phyloP scores from a whole-genome alignment of 768 basidiomycete genomes.

The Cystobasidium onofrii region DNA sequence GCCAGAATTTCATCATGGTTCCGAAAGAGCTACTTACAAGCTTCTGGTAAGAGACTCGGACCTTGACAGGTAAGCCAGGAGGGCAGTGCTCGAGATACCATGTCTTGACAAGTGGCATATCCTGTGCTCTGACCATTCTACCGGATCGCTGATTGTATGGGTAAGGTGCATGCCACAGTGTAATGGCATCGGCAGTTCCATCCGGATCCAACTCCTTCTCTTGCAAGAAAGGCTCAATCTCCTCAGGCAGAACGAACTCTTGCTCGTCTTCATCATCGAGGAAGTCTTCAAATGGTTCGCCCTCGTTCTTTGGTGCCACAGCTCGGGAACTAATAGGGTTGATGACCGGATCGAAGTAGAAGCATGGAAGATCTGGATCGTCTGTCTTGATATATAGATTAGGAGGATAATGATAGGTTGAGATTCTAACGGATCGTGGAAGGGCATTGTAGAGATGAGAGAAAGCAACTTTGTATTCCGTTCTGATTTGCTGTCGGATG shows the following conservation, averaged over 20 bases:
- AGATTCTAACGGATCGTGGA: constrained; percentile 85
- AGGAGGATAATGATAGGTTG: constrained; percentile 85
- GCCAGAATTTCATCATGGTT: no score
- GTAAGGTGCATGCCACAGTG: constrained; percentile 96
- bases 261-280: constrained; percentile 86
- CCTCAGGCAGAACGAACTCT: constrained; percentile 77
- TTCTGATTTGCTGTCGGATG: constrained; percentile 95
- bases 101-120: constrained; percentile 89
- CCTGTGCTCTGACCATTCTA: constrained; percentile 85
- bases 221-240: constrained; percentile 68
- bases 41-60: constrained; percentile 98
- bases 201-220: constrained; percentile 66
- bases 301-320: constrained; percentile 63
- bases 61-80: constrained; percentile 89
- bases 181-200: constrained; percentile 89
- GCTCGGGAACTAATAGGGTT: constrained; percentile 93
- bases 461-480: constrained; percentile 98
- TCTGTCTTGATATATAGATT: constrained; percentile 99
- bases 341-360: constrained; percentile 97
- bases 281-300: constrained; percentile 80
- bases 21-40: constrained; percentile 59
- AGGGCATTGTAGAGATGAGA: constrained; percentile 97
- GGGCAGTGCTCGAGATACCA: constrained; percentile 99
- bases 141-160: constrained; percentile 90
- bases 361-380: constrained; percentile 96